Percentiles rank a stretch among this genome's conserved stretches.
Conservation (phyloP, 2,329 filamentous ascomycete species). For the Triangularia setosa region DNA sequence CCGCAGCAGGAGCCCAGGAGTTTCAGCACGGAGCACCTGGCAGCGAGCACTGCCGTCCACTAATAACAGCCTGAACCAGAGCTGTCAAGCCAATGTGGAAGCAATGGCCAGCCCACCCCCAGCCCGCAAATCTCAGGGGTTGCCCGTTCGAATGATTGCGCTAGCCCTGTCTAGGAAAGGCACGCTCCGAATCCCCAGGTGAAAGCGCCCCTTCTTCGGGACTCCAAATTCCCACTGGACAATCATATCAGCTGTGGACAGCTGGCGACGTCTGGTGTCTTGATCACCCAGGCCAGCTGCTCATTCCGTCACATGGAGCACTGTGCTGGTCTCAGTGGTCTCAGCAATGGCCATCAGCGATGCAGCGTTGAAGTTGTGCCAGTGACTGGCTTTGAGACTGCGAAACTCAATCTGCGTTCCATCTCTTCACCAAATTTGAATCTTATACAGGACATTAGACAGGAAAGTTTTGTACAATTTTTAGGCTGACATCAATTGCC, state of each 20-base stretch:
- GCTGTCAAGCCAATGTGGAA: slow-evolving; percentile 5
- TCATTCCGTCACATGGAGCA: background rate
- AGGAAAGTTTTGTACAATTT: background rate
- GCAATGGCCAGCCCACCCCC: background rate
- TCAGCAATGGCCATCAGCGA: background rate
- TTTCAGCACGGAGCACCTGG: slow-evolving; percentile 2
- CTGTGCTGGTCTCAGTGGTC: background rate
- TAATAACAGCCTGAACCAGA: too few relatives aligned
- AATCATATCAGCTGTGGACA: background rate
- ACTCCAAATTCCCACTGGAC: background rate
- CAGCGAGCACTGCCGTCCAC: slow-evolving; percentile 3
- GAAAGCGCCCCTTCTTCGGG: background rate
- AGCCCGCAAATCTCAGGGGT: slow-evolving; percentile 10
- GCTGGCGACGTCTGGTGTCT: background rate
- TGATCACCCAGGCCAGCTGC: background rate
- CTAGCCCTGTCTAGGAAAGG: slow-evolving; percentile 2
- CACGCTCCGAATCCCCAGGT: slow-evolving; percentile 7
- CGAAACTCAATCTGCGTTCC: background rate
- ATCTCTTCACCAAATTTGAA: background rate
- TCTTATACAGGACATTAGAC: background rate
- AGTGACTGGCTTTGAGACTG: background rate
- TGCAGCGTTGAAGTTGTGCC: background rate
- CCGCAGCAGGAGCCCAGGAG: slow-evolving; percentile 14
- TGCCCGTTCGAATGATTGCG: background rate
- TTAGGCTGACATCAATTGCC: background rate